Base-by-base conservation (phyloP, 805 yeast genomes). In the Pichia ethanolica region DNA sequence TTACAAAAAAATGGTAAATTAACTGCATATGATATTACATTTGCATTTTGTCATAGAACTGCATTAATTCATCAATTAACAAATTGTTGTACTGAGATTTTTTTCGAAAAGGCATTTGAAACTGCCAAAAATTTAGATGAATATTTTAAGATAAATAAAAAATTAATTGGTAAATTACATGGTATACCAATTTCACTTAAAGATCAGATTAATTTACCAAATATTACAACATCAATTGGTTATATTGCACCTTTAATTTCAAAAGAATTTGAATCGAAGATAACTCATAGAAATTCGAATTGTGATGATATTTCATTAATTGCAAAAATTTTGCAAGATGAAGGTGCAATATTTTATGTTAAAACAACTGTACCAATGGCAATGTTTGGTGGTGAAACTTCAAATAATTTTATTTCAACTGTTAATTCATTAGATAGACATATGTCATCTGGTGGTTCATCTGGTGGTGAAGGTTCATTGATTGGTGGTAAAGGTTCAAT, bases 171-270 rank as follows among this genome's bases (percentile, higher is more conserved):
- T 33, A 73, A 71, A 13, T 63, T 72, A 45, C 78, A 71, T 52
- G 78, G 77, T 5, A 58, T 73, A 45, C 79, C 78, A 1, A 58
- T 74, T 20, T 73, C 77, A 0, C 59, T 73, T 39, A 74, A 74
- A 55, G 78, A 74, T 56, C 77, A 73, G 54, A 62, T 70, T 55
- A 61, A 66, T 49, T 61, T 67, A 52, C 66, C 62, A 49, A 73
- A 71, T 26, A 61, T 63, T 39, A 66, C 69, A 49, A 67, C 77
- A 6, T 69, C 72, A 33, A 66, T 68, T 30, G 71, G 73, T 4
- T 71, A 69, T 50, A 70, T 46, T 53, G 71, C 59, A 55, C 55
- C 55, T 5, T 46, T 49, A n/a, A 64, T 63, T 39, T 62, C 64
- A 44, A 53, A 60, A 25, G 61, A 68, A 8, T 47, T 52, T 6